Base-by-base conservation (phyloP, 768 basidiomycete genomes). In the Lactifluus piperatus region DNA sequence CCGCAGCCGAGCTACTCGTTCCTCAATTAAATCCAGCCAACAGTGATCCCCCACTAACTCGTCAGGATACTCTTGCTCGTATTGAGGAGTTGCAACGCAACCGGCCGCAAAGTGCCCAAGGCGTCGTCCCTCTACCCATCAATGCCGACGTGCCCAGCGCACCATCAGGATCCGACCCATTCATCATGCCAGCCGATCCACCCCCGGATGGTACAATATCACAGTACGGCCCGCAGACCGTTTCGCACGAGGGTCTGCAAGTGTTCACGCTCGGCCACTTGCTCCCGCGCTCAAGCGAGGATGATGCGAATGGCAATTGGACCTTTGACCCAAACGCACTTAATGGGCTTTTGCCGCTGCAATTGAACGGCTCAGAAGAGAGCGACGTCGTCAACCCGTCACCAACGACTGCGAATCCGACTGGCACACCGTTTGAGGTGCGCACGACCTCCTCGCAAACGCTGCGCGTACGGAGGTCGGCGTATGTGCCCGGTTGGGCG, bases 401-500 rank as follows among this genome's bases (percentile, higher is more conserved):
- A 4, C 39, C 45, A 11, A 36, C 65, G 32, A 36, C 51, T 16
- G 46, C 46, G 24, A 49, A 55, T 45, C 39, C 41, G 1, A 9
- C 30, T 9, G 13, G 7, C 11, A 11, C 65, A 58, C 63, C 70
- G 11, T 49, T 68, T 51, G 62, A 56, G 22, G 48, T 54, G 11
- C 59, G 55, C 5, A 65, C 70, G 3, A 52, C 57, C 47, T 64
- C 66, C 32, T 64, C 65, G 48, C 77, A 75, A 67, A 86, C 79
- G 65, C 67, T 90, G 29, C 79, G 86, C 4, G 85, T 90, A 30
- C 76, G 91, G 9, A 73, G 88, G 46, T 84, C 86, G 60, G 86
- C 88, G 55, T 91, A 87, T 65, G 88, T 92, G 0, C 91, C 91
- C 0, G 89, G 86, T 1, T 94, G 92, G 92, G 87, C 90, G 0